Evolutionary conservation across 805 yeast genomes (phyloP), one percentile per base, ranked within the genome.

Genomic region (Vanderwaltozyma verrucispora): DNA sequence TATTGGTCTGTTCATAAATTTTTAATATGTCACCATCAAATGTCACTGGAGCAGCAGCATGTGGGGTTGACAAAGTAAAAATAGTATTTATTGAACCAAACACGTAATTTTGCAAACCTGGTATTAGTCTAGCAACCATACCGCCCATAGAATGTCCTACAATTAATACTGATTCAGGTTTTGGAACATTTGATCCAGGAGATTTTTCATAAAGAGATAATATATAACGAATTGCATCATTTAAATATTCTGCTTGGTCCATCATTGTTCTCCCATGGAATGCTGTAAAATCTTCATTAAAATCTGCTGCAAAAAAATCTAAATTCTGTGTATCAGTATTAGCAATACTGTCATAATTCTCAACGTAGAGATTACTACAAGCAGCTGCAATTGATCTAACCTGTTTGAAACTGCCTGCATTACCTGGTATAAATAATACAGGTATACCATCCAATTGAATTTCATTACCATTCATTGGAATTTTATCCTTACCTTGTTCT

Each of bases 101-200:
- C 1, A 66, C 50, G 54, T 85, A 88, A 51, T 86, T 88, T 1
- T 86, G 81, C 37, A 89, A 60, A 0, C 94, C 77, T 6, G 85
- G 69, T 75, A 88, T 75, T 0, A 85, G 78, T 41, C 97, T 68
- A 3, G 95, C 82, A 1, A 92, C 97, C 14, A 89, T 74, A 3
- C 98, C 98, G 30, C 98, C 98, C 98, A 89, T 89, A 1, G 97
- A 89, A 62, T 89, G 98, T 2, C 86, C 96, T 1, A 89, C 46
- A 0, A 89, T 54, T 0, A 89, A 74, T 2, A 89, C 94, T 0
- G 95, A 81, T 20, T 59, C 55, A 0, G 92, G 92, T 12, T 24
- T 34, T 14, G 54, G 61, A 35, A 28, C 33, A 4, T 33, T 28
- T n/a, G n/a, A 32, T 17, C 29, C 37, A 10, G 36, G 35, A 2